phyloP scores from a whole-genome alignment of 305 asterid species.

The Fraxinus sp. region DNA sequence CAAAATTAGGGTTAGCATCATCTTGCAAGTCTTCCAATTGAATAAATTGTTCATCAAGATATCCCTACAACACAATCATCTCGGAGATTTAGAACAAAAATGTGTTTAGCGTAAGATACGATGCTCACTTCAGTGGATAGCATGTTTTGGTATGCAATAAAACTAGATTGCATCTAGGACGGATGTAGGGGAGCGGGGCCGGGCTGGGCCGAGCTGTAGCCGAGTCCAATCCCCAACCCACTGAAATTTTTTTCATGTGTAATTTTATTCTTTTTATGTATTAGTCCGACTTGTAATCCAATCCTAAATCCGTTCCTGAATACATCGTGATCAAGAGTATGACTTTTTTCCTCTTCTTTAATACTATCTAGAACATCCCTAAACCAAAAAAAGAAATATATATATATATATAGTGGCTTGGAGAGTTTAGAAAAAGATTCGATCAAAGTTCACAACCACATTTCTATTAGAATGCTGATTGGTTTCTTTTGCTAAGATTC shows the following conservation, averaged over 20 bases:
- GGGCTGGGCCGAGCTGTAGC: too few relatives aligned
- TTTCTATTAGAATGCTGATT: not conserved
- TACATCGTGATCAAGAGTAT: not conserved
- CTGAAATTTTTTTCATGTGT: too few relatives aligned
- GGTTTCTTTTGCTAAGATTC: not conserved
- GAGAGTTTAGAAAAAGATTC: not conserved
- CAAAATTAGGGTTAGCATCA: constrained; percentile 72
- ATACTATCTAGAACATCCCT: not conserved
- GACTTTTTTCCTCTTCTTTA: not conserved
- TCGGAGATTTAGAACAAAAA: not conserved
- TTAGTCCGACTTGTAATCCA: too few relatives aligned
- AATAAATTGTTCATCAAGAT: constrained; percentile 73
- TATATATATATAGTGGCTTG: not conserved
- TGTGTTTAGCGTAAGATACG: not conserved
- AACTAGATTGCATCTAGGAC: not conserved
- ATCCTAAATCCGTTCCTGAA: too few relatives aligned
- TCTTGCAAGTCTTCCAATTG: constrained; percentile 73
- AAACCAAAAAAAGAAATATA: not conserved
- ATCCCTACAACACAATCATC: constrained; percentile 44
- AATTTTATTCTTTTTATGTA: too few relatives aligned
- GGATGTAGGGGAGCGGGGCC: too few relatives aligned
- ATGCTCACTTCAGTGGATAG: not conserved
- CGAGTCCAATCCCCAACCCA: too few relatives aligned
- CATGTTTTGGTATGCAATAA: not conserved
- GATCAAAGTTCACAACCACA: not conserved